Conservation (phyloP, 2,329 filamentous ascomycete genomes). For the Daldinia eschscholtzii region DNA sequence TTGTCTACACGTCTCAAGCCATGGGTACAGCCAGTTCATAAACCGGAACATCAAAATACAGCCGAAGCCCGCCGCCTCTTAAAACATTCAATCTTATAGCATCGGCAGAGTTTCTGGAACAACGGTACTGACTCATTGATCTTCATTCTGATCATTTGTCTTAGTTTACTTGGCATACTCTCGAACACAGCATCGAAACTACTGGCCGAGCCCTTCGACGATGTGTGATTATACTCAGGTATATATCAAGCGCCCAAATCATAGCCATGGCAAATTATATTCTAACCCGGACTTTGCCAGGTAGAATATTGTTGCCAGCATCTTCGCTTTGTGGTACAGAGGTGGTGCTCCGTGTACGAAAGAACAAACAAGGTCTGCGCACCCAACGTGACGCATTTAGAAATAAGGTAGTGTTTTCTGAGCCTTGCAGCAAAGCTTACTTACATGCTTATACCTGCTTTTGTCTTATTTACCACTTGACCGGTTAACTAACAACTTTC, state of each 20-base stretch:
- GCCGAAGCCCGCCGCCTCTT: background rate
- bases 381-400: constrained; percentile 51
- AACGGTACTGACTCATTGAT: background rate
- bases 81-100: background rate
- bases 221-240: constrained; percentile 55
- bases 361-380: constrained; percentile 52
- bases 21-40: constrained; percentile 12
- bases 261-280: background rate
- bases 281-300: constrained; percentile 38
- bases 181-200: background rate
- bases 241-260: constrained; percentile 19
- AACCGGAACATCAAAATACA: background rate
- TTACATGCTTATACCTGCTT: constrained; percentile 10
- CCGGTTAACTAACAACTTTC: constrained; percentile 21
- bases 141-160: background rate
- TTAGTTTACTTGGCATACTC: background rate
- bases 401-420: constrained; percentile 48
- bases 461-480: constrained; percentile 4
- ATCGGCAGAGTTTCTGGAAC: background rate
- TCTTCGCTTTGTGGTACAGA: constrained; percentile 52
- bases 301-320: constrained; percentile 54
- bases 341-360: constrained; percentile 53
- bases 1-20: constrained; percentile 14
- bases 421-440: constrained; percentile 31
- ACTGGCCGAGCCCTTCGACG: constrained; percentile 15